Evolutionary conservation across 768 basidiomycete genomes (phyloP), one percentile per base, ranked within the genome.

Genomic region (Lactarius akahatsu): DNA sequence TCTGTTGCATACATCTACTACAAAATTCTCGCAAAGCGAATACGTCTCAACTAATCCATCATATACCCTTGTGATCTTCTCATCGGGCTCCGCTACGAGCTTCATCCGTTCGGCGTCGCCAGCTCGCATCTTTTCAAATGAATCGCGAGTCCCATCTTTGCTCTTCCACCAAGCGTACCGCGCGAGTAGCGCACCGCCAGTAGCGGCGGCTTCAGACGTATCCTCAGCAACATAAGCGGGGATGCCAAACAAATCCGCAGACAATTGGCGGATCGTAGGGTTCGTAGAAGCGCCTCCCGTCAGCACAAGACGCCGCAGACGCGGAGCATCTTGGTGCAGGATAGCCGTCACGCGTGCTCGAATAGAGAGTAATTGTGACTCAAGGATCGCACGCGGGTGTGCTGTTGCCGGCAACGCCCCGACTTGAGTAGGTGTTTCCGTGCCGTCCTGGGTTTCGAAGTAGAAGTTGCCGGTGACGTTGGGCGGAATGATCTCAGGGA

Each of bases 401-500:
- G 83, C 79, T 18, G 75, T 68, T 11, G 70, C 70, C 0, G 84
- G 85, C 16, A 85, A 76, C 47, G 75, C 67, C 30, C 70, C 70
- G 26, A 77, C 73, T 2, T 69, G 55, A 40, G 71, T 40, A 1
- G 71, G 52, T 4, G 36, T 23, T 18, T 30, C 18, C 15, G 20
- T 9, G 74, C 73, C 52, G 72, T 75, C 50, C 61, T 77, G 71
- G 30, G 76, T 75, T 28, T 76, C 76, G 78, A 89, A 92, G 76
- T 83, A 81, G 77, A 85, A 87, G 65, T 86, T 82, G n/a, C 94
- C 93, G 9, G 82, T 74, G 8, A 92, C 88, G 63, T 84, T 85
- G 20, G 87, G 85, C 3, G 94, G 93, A 65, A 96, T 94, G 75
- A 96, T 96, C 77, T 96, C 94, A 16, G 86, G 89, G 32, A 92